Percentiles rank a stretch among this genome's conserved stretches.
Evolutionary conservation across 257 asterid species (phyloP).

Genomic region (Przewalskia tangutica): DNA sequence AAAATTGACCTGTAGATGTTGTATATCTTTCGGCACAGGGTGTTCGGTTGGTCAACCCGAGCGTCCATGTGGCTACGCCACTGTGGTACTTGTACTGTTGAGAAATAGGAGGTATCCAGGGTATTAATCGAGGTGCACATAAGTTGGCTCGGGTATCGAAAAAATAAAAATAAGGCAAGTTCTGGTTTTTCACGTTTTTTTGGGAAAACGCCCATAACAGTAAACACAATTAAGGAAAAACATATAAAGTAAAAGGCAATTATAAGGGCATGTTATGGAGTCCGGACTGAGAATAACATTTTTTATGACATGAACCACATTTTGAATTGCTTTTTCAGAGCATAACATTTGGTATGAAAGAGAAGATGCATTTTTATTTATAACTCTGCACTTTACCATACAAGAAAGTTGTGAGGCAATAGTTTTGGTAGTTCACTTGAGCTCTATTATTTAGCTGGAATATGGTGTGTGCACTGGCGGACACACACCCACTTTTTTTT

Average conservation of each 20-base stretch:
- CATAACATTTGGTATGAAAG: neutral
- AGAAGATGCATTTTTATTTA: neutral
- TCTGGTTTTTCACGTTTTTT: neutral
- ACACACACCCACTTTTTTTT: too few relatives aligned
- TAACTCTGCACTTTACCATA: neutral
- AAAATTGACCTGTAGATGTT: too few relatives aligned
- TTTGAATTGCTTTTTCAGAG: neutral
- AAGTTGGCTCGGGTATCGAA: neutral
- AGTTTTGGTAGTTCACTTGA: neutral
- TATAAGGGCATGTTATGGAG: too few relatives aligned
- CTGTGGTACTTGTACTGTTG: neutral
- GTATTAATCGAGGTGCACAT: too few relatives aligned
- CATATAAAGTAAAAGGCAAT: too few relatives aligned
- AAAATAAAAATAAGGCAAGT: neutral
- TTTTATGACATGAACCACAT: neutral
- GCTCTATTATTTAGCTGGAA: slow-evolving; percentile 8
- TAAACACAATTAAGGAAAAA: too few relatives aligned
- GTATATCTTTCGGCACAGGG: too few relatives aligned
- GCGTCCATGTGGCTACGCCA: too few relatives aligned
- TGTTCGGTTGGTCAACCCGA: too few relatives aligned
- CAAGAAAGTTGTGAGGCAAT: neutral
- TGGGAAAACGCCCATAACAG: neutral
- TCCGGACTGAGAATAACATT: too few relatives aligned
- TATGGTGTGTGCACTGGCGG: too few relatives aligned
- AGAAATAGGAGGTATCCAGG: neutral